phyloP scores from a whole-genome alignment of 179 eudicot genomes.

The Patellifolia procumbens region DNA sequence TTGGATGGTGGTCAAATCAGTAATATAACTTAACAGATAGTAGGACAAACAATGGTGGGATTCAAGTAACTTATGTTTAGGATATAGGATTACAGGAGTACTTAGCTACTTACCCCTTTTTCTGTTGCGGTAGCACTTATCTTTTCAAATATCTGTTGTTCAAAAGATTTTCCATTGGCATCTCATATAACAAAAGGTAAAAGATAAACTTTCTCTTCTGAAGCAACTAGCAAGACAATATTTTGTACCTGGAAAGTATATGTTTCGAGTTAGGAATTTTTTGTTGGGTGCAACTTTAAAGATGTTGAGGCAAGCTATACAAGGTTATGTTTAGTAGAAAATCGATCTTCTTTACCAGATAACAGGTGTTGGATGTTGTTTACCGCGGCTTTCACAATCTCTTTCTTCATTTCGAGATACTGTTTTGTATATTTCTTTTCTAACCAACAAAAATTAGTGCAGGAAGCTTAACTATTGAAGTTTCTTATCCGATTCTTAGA shows the following conservation, averaged over 20 bases:
- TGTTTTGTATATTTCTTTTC: too few species aligned
- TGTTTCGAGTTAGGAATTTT: too few species aligned
- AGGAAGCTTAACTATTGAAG: too few species aligned
- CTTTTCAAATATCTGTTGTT: background rate
- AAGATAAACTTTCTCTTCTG: too few species aligned
- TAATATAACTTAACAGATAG: too few species aligned
- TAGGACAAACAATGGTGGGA: background rate
- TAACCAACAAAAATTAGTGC: too few species aligned
- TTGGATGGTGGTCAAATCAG: too few species aligned
- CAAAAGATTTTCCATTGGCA: background rate
- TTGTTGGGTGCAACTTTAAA: background rate
- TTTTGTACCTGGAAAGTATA: too few species aligned
- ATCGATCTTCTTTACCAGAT: background rate
- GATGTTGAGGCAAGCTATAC: background rate
- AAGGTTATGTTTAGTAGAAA: background rate
- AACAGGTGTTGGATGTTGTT: background rate
- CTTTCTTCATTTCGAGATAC: too few species aligned
- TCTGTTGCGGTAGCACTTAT: background rate
- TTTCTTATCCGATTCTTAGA: background rate
- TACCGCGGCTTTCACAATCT: background rate
- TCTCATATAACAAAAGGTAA: too few species aligned
- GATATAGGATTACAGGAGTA: background rate
- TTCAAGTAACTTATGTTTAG: background rate
- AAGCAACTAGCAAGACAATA: too few species aligned
- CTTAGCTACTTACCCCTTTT: background rate